Evolutionary conservation across 2,329 filamentous ascomycete genomes (phyloP), one percentile per base, ranked within the genome.

Genomic region (Stachybotrys elegans): DNA sequence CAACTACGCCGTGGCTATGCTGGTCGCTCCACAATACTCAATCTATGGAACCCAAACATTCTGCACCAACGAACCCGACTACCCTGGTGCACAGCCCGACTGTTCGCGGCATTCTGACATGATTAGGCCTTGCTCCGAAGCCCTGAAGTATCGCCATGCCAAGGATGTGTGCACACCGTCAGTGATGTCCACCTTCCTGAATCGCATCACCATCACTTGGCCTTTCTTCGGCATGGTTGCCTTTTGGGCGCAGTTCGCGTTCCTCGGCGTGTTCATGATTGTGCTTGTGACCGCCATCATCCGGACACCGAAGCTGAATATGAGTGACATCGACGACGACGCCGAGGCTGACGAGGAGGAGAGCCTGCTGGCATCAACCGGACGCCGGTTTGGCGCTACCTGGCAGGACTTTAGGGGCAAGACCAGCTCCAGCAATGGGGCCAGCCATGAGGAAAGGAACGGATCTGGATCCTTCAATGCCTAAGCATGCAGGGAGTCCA

Each of bases 191-290:
- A 95, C 88, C 0, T 95, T 98, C 66, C 75, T 98, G 51, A 96
- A 97, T 66, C 83, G 91, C 36, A 81, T 96, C 48, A 91, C 88
- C 19, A 79, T 95, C 58, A 95, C 94, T 61, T 98, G 93, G 76
- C 91, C 93, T 6, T 89, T 96, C 61, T 95, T 98, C 58, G 93
- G 93, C 11, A 82, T 85, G 11, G 71, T 97, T n/a, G 79, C 88
- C 53, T 98, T 97, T 65, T 98, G 91, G 90, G 88, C 90, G 0
- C 93, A 98, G 58, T 97, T 96, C 60, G 86, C 78, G 12, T 97
- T 98, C 69, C 68, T 98, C 35, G 85, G 67, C 25, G 75, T 96
- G 17, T 96, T 95, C 65, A 64, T 95, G 9, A 68, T 95, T 43
- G 83, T 95, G 12, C 87, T 95, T 54, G 47, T 89, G 19, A 86